Evolutionary conservation across 2,329 filamentous ascomycete genomes (phyloP).

Genomic region (Cercospora canescens): DNA sequence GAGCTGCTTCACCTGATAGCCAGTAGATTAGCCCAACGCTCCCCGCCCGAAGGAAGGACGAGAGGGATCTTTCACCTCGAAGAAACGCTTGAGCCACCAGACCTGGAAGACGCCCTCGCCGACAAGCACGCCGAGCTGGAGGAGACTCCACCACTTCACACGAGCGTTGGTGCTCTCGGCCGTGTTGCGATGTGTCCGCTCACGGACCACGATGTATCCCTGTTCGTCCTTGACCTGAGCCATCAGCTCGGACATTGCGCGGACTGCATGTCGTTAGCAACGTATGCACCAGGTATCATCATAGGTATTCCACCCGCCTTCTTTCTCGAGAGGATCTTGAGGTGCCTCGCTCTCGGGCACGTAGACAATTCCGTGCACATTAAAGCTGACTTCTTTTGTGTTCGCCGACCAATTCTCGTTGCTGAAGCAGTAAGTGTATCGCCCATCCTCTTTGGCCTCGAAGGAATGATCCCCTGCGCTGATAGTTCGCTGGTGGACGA

Average conservation of each 20-base stretch:
- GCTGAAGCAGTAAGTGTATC: conserved; percentile 96
- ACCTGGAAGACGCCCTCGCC: conserved; percentile 97
- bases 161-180: conserved; percentile 96
- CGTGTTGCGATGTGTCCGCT: conserved; percentile 96
- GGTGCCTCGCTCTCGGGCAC: conserved; percentile 83
- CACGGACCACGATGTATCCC: conserved; percentile 90
- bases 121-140: conserved; percentile 85
- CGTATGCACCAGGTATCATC: neutral
- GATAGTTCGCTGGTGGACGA: conserved; percentile 76
- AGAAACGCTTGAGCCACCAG: conserved; percentile 97
- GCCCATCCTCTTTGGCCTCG: conserved; percentile 79
- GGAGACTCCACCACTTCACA: conserved; percentile 99
- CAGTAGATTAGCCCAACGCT: conserved; percentile 31
- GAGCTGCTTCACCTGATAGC: conserved; percentile 41
- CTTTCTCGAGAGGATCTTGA: conserved; percentile 83
- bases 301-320: conserved; percentile 60
- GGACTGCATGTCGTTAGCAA: conserved; percentile 58
- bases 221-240: conserved; percentile 97
- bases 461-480: conserved; percentile 95
- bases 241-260: conserved; percentile 79
- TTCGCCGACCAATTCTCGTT: conserved; percentile 97
- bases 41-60: conserved; percentile 32
- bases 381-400: conserved; percentile 98
- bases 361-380: conserved; percentile 98
- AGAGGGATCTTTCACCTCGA: conserved; percentile 35